Percentiles rank a stretch among this genome's conserved stretches.
phyloP scores from a whole-genome alignment of 805 yeast species.

The Saccharomycopsis sp. region DNA sequence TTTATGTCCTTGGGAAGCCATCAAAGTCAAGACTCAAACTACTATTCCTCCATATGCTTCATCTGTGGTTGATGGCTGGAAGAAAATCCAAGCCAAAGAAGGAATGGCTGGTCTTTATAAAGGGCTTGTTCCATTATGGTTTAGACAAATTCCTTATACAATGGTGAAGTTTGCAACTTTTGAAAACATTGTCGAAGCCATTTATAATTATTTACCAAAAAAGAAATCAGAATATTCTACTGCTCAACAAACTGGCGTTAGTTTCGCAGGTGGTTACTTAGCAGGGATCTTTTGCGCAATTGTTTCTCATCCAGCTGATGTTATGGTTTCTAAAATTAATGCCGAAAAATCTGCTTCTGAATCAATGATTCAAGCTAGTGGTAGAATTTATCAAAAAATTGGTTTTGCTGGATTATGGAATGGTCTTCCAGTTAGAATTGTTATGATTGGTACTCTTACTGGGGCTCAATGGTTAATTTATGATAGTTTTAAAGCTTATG shows the following conservation, averaged over 20 bases:
- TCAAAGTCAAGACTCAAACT: conserved; percentile 90
- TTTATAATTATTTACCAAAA: conserved; percentile 64
- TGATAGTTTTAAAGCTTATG: conserved; percentile 90
- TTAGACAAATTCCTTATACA: conserved; percentile 96
- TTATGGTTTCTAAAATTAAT: conserved; percentile 90
- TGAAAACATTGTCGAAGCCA: conserved; percentile 78
- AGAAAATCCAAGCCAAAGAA: conserved; percentile 52
- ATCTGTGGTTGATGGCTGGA: conserved; percentile 54
- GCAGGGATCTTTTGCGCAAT: conserved; percentile 97
- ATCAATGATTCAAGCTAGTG: conserved; percentile 52
- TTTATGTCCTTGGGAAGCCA: conserved; percentile 90
- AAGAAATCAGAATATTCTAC: conserved; percentile 62
- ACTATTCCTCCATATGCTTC: conserved; percentile 78
- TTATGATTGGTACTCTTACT: conserved; percentile 95
- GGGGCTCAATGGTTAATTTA: conserved; percentile 96
- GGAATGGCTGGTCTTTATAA: conserved; percentile 73
- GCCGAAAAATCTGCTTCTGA: conserved; percentile 58
- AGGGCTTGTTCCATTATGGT: conserved; percentile 89
- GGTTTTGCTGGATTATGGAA: conserved; percentile 93
- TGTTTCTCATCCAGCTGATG: conserved; percentile 98
- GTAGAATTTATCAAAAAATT: conserved; percentile 67
- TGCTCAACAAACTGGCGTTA: conserved; percentile 83
- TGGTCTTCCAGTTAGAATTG: conserved; percentile 87
- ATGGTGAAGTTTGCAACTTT: conserved; percentile 95
- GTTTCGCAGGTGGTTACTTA: conserved; percentile 90